phyloP scores from a whole-genome alignment of 2,329 filamentous ascomycete species.

The Colletotrichum sp. region DNA sequence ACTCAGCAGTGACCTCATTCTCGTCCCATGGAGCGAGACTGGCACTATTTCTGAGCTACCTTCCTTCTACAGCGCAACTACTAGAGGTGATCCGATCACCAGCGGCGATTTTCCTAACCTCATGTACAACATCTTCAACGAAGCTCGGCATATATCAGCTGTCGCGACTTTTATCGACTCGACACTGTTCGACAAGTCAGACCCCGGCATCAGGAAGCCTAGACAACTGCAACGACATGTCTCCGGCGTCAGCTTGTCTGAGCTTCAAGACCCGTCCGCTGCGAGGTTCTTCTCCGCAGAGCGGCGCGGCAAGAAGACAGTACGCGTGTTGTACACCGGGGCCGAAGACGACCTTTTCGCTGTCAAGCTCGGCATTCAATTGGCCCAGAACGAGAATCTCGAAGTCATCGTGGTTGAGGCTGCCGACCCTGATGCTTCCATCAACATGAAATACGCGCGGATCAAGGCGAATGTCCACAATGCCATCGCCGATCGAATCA shows the following conservation, averaged over 20 bases:
- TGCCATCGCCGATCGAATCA: neutral
- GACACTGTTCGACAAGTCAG: neutral
- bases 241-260: neutral
- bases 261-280: neutral
- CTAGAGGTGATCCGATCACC: neutral
- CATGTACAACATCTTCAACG: neutral
- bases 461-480: neutral
- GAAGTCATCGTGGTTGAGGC: neutral
- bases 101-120: neutral
- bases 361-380: neutral
- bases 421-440: neutral
- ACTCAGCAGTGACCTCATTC: constrained; percentile 67
- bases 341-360: neutral
- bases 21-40: constrained; percentile 83
- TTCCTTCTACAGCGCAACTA: constrained; percentile 3
- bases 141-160: neutral
- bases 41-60: constrained; percentile 62
- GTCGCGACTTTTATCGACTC: constrained; percentile 2
- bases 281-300: neutral
- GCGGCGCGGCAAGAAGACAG: neutral
- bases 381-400: neutral
- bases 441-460: neutral
- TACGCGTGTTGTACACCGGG: neutral
- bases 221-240: neutral
- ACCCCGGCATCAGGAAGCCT: neutral